Percentiles rank a stretch among this genome's conserved stretches.
Conservation (phyloP, 805 yeast genomes). For the Cyberlindnera xylosilytica region DNA sequence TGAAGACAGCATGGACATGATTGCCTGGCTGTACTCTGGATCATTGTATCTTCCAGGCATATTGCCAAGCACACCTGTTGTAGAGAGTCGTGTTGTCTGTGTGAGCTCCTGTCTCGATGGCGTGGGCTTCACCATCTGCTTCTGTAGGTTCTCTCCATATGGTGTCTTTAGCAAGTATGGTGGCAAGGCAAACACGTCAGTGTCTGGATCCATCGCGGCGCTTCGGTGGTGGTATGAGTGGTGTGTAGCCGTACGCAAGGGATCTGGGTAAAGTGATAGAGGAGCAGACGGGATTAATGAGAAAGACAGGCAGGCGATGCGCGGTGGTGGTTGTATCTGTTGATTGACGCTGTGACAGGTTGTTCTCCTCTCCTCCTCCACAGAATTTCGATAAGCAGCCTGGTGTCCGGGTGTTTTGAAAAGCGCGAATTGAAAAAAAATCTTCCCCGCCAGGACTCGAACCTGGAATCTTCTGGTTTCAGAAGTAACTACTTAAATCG, state of each 20-base stretch:
- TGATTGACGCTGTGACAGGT: no score
- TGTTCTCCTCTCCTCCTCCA: no score
- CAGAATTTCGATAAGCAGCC: neutral
- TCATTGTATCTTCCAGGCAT: conserved; percentile 18
- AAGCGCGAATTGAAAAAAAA: conserved; percentile 9
- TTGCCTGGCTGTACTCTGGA: conserved; percentile 11
- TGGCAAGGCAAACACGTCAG: conserved; percentile 12
- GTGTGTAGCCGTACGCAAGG: no score
- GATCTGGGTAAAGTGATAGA: no score
- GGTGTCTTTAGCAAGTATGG: conserved; percentile 20
- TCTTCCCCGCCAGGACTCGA: conserved; percentile 36
- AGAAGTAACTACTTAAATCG: conserved; percentile 46
- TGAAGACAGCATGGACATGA: conserved; percentile 14
- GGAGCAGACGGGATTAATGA: no score
- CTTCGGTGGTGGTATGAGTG: no score
- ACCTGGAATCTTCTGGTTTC: conserved; percentile 35
- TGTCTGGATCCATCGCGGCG: conserved; percentile 1
- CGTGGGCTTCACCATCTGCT: conserved; percentile 5
- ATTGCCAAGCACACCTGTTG: conserved; percentile 20
- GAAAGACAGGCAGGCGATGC: no score
- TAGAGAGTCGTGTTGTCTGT: conserved; percentile 10
- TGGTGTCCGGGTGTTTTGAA: conserved; percentile 4
- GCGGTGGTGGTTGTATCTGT: no score
- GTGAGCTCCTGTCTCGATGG: conserved; percentile 6
- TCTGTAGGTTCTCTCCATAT: conserved; percentile 18